Conservation (phyloP, 139 green algal species). For the Zygnema circumcarinatum region DNA sequence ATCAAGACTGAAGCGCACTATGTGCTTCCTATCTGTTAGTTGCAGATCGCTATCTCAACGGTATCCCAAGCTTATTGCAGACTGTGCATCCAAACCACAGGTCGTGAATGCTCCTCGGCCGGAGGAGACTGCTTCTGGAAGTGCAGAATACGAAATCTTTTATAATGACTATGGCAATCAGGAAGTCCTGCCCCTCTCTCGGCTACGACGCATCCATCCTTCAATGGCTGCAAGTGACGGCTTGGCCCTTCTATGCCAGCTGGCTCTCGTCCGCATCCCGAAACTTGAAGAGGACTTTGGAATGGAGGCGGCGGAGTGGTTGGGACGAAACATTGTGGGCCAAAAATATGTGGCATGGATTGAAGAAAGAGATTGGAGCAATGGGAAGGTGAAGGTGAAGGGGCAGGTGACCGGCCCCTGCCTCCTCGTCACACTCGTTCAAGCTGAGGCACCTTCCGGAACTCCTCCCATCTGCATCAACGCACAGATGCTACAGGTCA, state of each 20-base stretch:
- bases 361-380: constrained; percentile 52
- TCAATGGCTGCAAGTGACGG: constrained; percentile 8
- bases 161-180: constrained; percentile 96
- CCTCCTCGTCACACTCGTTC: constrained; percentile 53
- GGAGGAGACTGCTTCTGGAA: background rate
- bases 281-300: constrained; percentile 70
- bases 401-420: background rate
- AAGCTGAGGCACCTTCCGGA: background rate
- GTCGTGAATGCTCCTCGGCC: background rate
- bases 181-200: constrained; percentile 66
- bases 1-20: no score
- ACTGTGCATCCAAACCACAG: no score
- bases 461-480: constrained; percentile 38
- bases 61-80: no score
- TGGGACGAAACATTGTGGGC: background rate
- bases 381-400: constrained; percentile 35
- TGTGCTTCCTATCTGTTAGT: no score
- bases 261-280: constrained; percentile 75
- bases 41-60: no score
- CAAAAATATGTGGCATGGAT: constrained; percentile 38
- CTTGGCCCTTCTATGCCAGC: constrained; percentile 39
- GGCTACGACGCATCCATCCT: constrained; percentile 27
- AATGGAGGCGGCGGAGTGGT: constrained; percentile 65
- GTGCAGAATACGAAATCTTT: constrained; percentile 61
- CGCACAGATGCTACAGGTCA: constrained; percentile 40